These are phyloP conservation scores for Penicillium sp. DNA, from an alignment of 2,329 filamentous ascomycete species.

Conservation along the genomic window DNA sequence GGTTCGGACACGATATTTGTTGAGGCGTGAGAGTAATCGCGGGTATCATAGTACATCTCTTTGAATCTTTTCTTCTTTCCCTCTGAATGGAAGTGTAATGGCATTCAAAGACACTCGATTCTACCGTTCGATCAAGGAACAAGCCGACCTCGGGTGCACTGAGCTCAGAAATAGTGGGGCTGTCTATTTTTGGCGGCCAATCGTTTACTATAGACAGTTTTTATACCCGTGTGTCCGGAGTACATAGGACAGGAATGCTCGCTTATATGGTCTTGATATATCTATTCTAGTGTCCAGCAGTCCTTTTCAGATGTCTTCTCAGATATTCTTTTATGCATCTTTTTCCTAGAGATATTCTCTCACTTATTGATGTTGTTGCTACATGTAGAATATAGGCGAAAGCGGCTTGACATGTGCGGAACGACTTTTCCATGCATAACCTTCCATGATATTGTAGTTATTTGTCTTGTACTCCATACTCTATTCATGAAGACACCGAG, in stretches of 20 bases:
- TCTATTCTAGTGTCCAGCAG: not conserved
- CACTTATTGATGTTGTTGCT: not conserved
- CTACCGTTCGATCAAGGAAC: not conserved
- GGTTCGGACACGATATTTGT: not conserved
- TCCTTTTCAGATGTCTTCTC: not conserved
- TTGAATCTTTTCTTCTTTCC: not conserved
- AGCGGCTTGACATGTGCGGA: no score
- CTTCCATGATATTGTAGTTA: not conserved
- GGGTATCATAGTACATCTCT: not conserved
- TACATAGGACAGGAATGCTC: not conserved
- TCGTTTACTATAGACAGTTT: not conserved
- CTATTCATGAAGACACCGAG: not conserved
- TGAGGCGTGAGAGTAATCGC: not conserved
- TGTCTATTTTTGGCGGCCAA: slow-evolving; percentile 1
- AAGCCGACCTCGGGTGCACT: not conserved
- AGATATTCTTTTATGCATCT: not conserved
- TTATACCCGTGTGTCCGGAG: not conserved
- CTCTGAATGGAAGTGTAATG: not conserved
- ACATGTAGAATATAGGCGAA: no score
- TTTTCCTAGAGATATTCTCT: no score
- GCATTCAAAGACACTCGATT: not conserved
- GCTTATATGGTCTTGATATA: not conserved
- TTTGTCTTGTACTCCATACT: not conserved
- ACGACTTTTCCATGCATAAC: not conserved
- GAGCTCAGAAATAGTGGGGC: not conserved